Conservation (phyloP, 306 rosid species). For the Fragaria ananassa region DNA sequence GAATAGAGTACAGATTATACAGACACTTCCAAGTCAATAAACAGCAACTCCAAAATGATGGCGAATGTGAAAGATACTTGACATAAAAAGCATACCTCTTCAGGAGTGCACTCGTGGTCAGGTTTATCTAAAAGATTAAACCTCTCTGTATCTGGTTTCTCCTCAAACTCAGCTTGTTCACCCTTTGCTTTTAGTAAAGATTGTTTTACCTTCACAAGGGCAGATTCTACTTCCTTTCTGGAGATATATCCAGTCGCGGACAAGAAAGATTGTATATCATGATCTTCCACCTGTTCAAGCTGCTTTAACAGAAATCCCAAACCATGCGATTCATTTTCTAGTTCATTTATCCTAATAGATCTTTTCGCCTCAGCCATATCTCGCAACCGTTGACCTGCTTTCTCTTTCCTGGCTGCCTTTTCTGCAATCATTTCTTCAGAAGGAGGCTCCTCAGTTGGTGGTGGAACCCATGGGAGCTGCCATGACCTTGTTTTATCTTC, state of each 20-base stretch:
- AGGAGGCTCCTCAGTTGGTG: slow-evolving; percentile 90
- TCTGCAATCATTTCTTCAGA: slow-evolving; percentile 95
- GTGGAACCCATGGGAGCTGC: slow-evolving; percentile 99
- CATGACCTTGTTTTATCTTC: slow-evolving; percentile 85
- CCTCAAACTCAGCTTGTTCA: slow-evolving; percentile 72
- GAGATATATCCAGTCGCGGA: slow-evolving; percentile 81
- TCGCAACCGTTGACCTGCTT: slow-evolving; percentile 87
- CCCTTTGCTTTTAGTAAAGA: slow-evolving; percentile 90
- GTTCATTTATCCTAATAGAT: slow-evolving; percentile 81
- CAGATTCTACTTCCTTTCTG: slow-evolving; percentile 82
- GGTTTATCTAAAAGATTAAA: slow-evolving; percentile 75
- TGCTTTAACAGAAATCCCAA: slow-evolving; percentile 82
- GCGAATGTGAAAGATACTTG: slow-evolving; percentile 23
- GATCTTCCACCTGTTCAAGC: slow-evolving; percentile 74
- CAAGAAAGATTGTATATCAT: slow-evolving; percentile 60
- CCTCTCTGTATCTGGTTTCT: slow-evolving; percentile 55
- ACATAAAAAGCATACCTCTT: slow-evolving; percentile 59
- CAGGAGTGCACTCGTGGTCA: slow-evolving; percentile 73
- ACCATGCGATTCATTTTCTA: slow-evolving; percentile 81
- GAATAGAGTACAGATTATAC: not conserved
- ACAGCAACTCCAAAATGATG: slow-evolving; percentile 21
- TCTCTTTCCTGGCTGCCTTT: slow-evolving; percentile 95
- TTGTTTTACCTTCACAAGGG: slow-evolving; percentile 61
- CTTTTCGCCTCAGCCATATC: slow-evolving; percentile 99
- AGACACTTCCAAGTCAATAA: slow-evolving; percentile 8